Base-by-base conservation (phyloP, 495 filamentous ascomycete genomes). In the Hypoxylon fuscum region DNA sequence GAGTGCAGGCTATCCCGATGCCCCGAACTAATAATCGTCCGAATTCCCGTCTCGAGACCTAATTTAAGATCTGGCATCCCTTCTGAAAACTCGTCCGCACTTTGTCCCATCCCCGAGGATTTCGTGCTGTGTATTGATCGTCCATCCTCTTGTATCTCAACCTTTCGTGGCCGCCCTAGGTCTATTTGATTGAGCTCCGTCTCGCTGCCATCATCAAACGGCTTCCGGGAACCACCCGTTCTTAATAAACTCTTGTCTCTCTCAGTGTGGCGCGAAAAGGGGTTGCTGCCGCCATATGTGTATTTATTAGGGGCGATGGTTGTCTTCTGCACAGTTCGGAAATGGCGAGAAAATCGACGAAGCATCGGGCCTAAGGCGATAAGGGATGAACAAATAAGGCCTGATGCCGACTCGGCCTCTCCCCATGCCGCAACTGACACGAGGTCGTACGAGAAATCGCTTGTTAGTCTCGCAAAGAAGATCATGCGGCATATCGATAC, bases 401-500 rank as follows among this genome's bases (percentile, higher is more conserved):
- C 66, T 2, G 61, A 66, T 0, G 58, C 48, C 8, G 54, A 42
- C 32, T 69, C 66, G 1, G 57, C 56, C 34, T 66, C 58, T 32
- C 61, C 62, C 66, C 66, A 69, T 2, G 57, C 58, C 1, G 57
- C 56, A 22, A 65, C 42, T 5, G 52, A 1, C 6, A 69, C 66
- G 11, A 62, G 45, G 17, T 66, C 66, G 18, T 62, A 69, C n/a
- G 61, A 51, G 3, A 62, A 21, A 32, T 69, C 66, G 1, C 14
- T 18, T 32, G 2, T 49, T 0, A 66, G 0, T 10, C 37, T 66
- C 5, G 52, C 53, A 48, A 66, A 66, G 57, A 61, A 65, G 15
- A 69, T 49, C 47, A 69, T 46, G 23, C 64, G 58, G 10, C 64
- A 68, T 55, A 68, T 68, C 12, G 66, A 69, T 32, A 69, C 29